Percentiles rank a stretch among this genome's conserved stretches.
These are phyloP conservation scores for Pelargonium citronellum DNA, from an alignment of 441 rosid genomes.

Conservation along the genomic window DNA sequence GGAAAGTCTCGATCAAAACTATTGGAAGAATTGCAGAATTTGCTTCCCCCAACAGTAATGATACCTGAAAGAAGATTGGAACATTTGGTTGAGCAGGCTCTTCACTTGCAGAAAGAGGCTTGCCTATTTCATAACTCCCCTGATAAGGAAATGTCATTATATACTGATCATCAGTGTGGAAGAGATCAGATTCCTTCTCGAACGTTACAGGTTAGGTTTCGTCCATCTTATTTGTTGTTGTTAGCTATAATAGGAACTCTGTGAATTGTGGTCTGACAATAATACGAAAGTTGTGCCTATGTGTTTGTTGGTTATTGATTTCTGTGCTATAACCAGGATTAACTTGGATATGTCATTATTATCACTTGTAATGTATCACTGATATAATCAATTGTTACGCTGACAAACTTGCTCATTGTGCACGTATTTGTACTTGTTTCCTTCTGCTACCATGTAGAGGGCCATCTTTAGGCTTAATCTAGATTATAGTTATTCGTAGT, in stretches of 20 bases:
- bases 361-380: background rate
- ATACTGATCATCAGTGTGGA: constrained; percentile 59
- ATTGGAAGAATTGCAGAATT: constrained; percentile 46
- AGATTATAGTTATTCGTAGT: background rate
- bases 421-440: too few relatives aligned
- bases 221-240: background rate
- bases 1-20: constrained; percentile 40
- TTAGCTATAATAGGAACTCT: background rate
- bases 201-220: constrained; percentile 55
- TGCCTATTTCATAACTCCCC: constrained; percentile 55
- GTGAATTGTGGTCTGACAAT: background rate
- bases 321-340: background rate
- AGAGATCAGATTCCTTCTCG: constrained; percentile 54
- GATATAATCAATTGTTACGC: background rate
- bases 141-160: constrained; percentile 52
- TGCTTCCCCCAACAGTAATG: constrained; percentile 53
- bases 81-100: constrained; percentile 59
- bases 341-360: background rate
- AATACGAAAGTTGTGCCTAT: background rate
- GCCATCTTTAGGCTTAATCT: background rate
- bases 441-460: too few relatives aligned
- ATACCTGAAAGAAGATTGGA: constrained; percentile 61
- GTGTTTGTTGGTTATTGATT: background rate
- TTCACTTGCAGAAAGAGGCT: constrained; percentile 40
- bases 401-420: background rate